Base-by-base conservation (phyloP, 768 basidiomycete species). In the Mycena chlorophos region DNA sequence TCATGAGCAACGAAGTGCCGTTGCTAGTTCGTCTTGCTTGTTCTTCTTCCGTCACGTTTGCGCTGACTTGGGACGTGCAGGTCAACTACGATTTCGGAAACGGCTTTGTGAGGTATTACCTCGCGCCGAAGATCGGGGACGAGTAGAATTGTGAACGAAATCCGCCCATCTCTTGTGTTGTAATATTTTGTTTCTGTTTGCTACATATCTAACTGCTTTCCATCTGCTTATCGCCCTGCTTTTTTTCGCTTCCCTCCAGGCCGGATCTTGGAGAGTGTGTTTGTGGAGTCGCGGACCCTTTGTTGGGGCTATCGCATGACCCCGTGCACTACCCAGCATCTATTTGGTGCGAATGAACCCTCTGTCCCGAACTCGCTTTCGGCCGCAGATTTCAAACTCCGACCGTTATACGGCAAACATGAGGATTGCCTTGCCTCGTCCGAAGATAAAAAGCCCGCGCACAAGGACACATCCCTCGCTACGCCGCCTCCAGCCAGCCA, bases 121-220 rank as follows among this genome's bases (percentile, higher is more conserved):
- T 98, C 52, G 95, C 95, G 40, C 95, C 95, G 22, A 98, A 98
- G 78, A 94, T 94, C 57, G 88, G 89, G 28, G 91, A 94, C 63
- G 91, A 94, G 54, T 91, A 68, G 55, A 16, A 42, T 42, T n/a
- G n/a, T n/a, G n/a, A n/a, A n/a, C n/a, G n/a, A n/a, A n/a, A n/a
- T n/a, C n/a, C n/a, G n/a, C n/a, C n/a, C n/a, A n/a, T n/a, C 40
- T 42, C 14, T 37, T 37, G 10, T n/a, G 10, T 10, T 37, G 34
- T 42, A 14, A 20, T 42, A 42, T 42, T 42, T 34, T 42, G 40
- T 42, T 42, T 12, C 22, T n/a, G n/a, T n/a, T n/a, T n/a, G n/a
- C n/a, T n/a, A n/a, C 13, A 42, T 14, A 42, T 42, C 40, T 42
- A 42, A 42, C 20, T n/a, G n/a, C n/a, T n/a, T n/a, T n/a, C n/a